phyloP scores from a whole-genome alignment of 2,329 filamentous ascomycete species.

The Ceratocystis huliohia region DNA sequence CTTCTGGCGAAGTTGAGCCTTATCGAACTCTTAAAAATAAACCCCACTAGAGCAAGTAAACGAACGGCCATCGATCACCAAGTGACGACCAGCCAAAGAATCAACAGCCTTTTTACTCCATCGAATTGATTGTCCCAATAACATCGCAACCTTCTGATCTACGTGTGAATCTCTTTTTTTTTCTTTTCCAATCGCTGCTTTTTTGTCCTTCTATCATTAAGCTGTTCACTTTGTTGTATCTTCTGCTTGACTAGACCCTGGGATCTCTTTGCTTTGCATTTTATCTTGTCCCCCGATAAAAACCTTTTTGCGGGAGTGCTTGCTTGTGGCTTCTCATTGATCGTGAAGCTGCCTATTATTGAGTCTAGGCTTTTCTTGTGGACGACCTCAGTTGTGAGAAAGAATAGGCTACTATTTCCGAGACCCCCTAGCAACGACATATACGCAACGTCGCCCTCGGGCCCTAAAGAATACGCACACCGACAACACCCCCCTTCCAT shows the following conservation, averaged over 20 bases:
- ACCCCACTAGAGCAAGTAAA: conserved; percentile 6
- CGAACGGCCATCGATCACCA: background rate
- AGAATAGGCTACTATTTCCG: background rate
- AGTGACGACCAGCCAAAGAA: background rate
- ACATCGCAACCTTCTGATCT: background rate
- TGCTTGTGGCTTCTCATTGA: no score
- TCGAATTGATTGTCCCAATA: conserved; percentile 1
- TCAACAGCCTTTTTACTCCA: background rate
- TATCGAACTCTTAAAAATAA: background rate
- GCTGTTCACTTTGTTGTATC: no score
- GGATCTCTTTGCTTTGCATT: background rate
- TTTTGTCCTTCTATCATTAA: background rate
- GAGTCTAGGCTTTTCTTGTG: background rate
- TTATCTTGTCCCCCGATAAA: background rate
- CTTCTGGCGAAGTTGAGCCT: background rate
- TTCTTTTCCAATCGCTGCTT: background rate
- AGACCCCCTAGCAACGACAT: background rate
- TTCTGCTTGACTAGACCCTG: background rate
- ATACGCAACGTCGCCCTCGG: background rate
- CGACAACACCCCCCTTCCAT: background rate
- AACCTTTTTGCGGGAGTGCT: background rate
- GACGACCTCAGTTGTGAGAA: background rate
- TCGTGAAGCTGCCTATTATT: no score
- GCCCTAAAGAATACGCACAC: background rate
- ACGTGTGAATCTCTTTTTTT: background rate